These are phyloP conservation scores for Penicillium decumbens DNA, from an alignment of 2,329 filamentous ascomycete species.

Conservation along the genomic window DNA sequence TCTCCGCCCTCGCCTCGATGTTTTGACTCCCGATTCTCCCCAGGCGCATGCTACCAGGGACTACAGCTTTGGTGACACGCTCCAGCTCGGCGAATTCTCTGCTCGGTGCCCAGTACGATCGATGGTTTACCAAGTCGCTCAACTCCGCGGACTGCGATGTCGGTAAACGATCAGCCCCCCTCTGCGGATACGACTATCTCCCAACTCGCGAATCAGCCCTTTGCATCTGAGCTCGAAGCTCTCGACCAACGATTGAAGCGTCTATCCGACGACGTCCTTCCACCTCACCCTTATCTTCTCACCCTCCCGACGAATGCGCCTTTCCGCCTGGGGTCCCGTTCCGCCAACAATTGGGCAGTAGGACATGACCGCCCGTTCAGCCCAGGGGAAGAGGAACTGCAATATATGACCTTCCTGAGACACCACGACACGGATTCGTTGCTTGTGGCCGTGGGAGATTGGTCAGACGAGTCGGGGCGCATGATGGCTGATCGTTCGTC, in stretches of 20 bases:
- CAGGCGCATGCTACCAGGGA: conserved; percentile 10
- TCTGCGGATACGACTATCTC: conserved; percentile 25
- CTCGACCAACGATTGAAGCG: conserved; percentile 38
- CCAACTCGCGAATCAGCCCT: conserved; percentile 19
- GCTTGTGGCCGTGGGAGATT: conserved; percentile 51
- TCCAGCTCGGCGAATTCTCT: neutral
- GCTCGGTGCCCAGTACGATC: conserved; percentile 8
- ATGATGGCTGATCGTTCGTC: conserved; percentile 42
- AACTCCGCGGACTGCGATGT: conserved; percentile 36
- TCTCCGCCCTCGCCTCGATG: conserved; percentile 17
- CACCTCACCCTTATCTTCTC: conserved; percentile 44
- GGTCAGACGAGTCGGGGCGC: conserved; percentile 48
- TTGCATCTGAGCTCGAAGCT: conserved; percentile 25
- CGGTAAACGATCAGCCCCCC: conserved; percentile 33
- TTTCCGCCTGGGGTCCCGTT: conserved; percentile 41
- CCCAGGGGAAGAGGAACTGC: conserved; percentile 53
- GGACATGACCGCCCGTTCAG: conserved; percentile 51
- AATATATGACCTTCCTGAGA: conserved; percentile 59
- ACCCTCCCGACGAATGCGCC: conserved; percentile 46
- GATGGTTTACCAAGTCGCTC: conserved; percentile 14
- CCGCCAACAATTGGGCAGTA: conserved; percentile 46
- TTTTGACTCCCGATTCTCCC: conserved; percentile 13
- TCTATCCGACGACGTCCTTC: conserved; percentile 42
- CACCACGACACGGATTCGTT: conserved; percentile 54
- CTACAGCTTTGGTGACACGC: conserved; percentile 2